A percentile compares a stretch with the other conserved stretches of the same genome.
phyloP scores from a whole-genome alignment of 2,329 filamentous ascomycete genomes.

The Fusarium pseudocircinatum region DNA sequence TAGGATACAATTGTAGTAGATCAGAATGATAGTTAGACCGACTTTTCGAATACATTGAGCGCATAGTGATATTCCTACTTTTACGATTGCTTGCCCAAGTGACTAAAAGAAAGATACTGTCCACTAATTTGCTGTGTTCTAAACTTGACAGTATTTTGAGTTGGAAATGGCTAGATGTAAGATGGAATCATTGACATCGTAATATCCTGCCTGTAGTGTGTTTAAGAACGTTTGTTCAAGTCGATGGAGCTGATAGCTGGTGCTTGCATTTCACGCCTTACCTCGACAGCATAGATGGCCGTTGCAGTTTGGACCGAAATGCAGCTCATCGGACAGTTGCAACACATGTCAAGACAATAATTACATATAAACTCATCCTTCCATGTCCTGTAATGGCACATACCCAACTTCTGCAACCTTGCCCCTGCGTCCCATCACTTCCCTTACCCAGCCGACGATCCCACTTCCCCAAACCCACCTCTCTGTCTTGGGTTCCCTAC shows the following conservation, averaged over 20 bases:
- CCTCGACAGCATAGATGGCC: neutral
- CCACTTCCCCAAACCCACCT: constrained; percentile 47
- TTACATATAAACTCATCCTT: neutral
- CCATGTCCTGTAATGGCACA: constrained; percentile 58
- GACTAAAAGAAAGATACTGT: rapidly evolving
- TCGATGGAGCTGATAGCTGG: neutral
- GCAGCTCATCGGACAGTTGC: neutral
- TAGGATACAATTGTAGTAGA: neutral
- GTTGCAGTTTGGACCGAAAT: neutral
- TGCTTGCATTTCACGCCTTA: neutral
- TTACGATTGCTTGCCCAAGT: neutral
- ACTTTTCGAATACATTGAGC: neutral
- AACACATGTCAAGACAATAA: neutral
- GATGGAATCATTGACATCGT: neutral
- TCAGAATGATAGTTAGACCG: neutral
- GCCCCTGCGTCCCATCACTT: constrained; percentile 51
- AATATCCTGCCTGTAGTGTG: neutral
- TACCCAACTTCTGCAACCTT: constrained; percentile 64
- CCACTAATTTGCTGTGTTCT: rapidly evolving
- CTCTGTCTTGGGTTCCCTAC: neutral
- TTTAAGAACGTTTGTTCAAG: neutral
- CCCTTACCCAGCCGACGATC: constrained; percentile 54
- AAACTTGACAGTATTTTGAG: neutral
- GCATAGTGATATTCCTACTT: neutral
- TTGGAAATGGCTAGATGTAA: neutral